Percentiles rank a stretch among this genome's conserved stretches.
Conservation (phyloP, 208 protist genomes). For the Perkinsela sp. region DNA sequence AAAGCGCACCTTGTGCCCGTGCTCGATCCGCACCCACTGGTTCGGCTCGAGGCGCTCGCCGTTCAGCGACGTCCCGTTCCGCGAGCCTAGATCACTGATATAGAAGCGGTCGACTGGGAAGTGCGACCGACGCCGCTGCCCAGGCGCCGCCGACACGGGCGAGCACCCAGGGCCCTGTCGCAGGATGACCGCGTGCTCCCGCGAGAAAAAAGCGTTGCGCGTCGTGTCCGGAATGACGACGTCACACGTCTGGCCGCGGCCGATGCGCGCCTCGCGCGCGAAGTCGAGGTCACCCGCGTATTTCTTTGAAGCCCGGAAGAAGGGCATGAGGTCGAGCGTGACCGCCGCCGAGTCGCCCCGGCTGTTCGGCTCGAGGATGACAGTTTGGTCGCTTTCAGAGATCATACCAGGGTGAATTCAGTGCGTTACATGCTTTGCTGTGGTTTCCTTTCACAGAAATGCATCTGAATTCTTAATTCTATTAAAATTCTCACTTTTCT, state of each 20-base stretch:
- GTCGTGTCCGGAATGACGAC: neutral
- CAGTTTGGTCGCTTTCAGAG: too few relatives aligned
- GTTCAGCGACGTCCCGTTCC: neutral
- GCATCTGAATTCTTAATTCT: too few relatives aligned
- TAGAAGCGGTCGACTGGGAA: too few relatives aligned
- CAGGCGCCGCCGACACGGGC: too few relatives aligned
- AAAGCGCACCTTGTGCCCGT: neutral
- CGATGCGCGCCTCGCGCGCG: neutral
- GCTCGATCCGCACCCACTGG: neutral
- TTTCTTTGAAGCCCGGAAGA: neutral
- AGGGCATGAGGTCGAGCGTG: neutral
- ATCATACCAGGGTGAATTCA: too few relatives aligned
- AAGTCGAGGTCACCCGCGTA: neutral
- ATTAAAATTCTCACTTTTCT: too few relatives aligned
- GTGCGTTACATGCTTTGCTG: too few relatives aligned
- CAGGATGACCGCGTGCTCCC: neutral
- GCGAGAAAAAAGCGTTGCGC: neutral
- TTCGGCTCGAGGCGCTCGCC: neutral
- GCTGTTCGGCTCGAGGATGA: too few relatives aligned
- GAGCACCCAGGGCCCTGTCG: too few relatives aligned
- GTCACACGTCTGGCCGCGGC: neutral
- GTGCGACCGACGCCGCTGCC: too few relatives aligned
- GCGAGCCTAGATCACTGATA: neutral
- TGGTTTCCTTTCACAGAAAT: too few relatives aligned
- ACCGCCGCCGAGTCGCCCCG: too few relatives aligned